phyloP scores from a whole-genome alignment of 495 filamentous ascomycete species.

The Cairneyella variabilis region DNA sequence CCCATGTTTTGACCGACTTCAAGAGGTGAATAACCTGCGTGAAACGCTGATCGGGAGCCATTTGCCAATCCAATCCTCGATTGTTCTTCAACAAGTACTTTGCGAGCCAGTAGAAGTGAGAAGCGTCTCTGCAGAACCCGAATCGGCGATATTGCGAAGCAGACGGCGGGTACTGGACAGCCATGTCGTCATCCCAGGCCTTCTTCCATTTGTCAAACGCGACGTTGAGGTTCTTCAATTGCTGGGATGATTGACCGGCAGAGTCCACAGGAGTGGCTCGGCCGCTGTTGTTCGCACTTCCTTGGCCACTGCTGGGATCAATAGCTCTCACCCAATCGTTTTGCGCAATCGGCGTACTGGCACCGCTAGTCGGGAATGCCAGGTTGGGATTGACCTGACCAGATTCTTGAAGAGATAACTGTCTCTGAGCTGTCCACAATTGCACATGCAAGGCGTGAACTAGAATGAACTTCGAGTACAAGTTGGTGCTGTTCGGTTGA shows the following conservation, averaged over 20 bases:
- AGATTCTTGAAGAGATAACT: slow-evolving; percentile 23
- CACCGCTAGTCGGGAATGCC: slow-evolving; percentile 35
- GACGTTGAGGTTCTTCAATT: slow-evolving; percentile 30
- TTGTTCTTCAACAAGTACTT: slow-evolving; percentile 48
- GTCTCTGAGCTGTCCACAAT: slow-evolving; percentile 38
- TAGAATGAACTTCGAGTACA: slow-evolving; percentile 66
- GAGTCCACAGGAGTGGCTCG: slow-evolving; percentile 22
- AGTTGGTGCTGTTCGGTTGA: slow-evolving; percentile 54
- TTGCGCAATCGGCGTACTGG: slow-evolving; percentile 43
- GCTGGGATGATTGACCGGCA: slow-evolving; percentile 9
- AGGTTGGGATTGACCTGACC: slow-evolving; percentile 16
- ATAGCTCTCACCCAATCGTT: slow-evolving; percentile 26
- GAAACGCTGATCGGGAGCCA: slow-evolving; percentile 53
- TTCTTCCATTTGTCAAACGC: slow-evolving; percentile 62
- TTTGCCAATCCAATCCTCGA: slow-evolving; percentile 38
- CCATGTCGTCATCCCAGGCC: slow-evolving; percentile 62
- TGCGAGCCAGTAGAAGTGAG: slow-evolving; percentile 64
- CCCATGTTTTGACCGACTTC: slow-evolving; percentile 52
- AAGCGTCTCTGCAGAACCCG: slow-evolving; percentile 60
- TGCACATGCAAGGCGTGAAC: slow-evolving; percentile 59
- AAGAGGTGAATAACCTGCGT: slow-evolving; percentile 53
- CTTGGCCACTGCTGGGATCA: slow-evolving; percentile 14
- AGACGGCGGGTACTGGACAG: slow-evolving; percentile 53
- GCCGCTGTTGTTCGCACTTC: slow-evolving; percentile 23
- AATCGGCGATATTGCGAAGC: slow-evolving; percentile 41